Evolutionary conservation across 2,329 filamentous ascomycete species (phyloP).

Genomic region (Myriosclerotinia duriaeana): DNA sequence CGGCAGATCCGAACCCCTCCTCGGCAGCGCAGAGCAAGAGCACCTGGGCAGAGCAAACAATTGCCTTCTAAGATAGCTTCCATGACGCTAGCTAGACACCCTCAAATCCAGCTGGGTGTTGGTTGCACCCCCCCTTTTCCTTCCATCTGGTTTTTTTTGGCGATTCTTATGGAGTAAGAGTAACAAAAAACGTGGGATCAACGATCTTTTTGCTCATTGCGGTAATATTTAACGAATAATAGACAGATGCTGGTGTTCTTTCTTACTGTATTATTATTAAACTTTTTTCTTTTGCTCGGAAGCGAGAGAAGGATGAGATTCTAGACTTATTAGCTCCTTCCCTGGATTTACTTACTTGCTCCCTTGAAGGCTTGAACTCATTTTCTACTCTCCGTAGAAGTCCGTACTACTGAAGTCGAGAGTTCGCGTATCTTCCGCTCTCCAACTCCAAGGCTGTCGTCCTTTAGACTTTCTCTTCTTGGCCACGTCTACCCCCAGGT

Average conservation of each 20-base stretch:
- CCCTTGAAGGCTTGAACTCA: too few relatives aligned
- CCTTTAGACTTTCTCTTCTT: neutral
- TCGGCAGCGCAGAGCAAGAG: constrained; percentile 22
- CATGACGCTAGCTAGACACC: constrained; percentile 11
- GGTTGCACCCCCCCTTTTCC: neutral
- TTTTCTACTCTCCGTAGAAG: constrained; percentile 4
- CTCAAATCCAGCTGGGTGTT: neutral
- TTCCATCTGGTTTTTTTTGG: too few relatives aligned
- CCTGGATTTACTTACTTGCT: neutral
- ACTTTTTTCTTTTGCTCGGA: too few relatives aligned
- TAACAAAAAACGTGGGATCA: constrained; percentile 25
- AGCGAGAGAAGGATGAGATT: neutral
- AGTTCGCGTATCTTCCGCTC: constrained; percentile 11
- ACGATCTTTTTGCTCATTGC: constrained; percentile 15
- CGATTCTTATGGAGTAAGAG: constrained; percentile 9
- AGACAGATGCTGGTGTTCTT: too few relatives aligned
- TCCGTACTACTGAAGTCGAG: too few relatives aligned
- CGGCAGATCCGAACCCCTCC: constrained; percentile 24
- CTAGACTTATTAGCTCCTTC: constrained; percentile 9
- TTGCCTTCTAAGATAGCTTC: constrained; percentile 6
- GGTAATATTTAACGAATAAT: constrained; percentile 27
- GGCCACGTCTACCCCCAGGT: too few relatives aligned
- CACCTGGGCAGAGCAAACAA: neutral
- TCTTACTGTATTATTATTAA: too few relatives aligned
- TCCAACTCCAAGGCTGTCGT: neutral